Evolutionary conservation across 768 basidiomycete species (phyloP), one percentile per base, ranked within the genome.

Genomic region (Boletus pseudo-olivaceus): DNA sequence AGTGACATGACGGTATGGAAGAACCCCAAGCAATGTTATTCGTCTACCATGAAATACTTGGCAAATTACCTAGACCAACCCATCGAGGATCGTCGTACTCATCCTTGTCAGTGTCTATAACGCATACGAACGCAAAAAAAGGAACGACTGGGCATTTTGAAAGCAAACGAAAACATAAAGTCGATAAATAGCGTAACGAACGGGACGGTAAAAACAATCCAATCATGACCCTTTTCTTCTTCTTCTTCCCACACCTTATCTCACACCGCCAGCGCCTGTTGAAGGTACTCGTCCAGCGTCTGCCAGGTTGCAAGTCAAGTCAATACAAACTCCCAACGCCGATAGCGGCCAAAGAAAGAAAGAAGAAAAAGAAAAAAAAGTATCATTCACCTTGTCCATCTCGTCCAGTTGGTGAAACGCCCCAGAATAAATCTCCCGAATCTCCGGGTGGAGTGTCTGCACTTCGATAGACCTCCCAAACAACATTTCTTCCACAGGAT

Each of bases 331-430:
- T 2, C 33, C 5, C 19, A 2, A n/a, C 4, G 15, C 11, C 3
- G 11, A 17, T 5, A 27, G 7, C 29, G 7, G 4, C 10, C 17
- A 6, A 17, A 26, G 39, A 17, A 43, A 5, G 29, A 29, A 34
- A 10, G 33, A 37, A 1, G 37, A n/a, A 8, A 38, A 12, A 19
- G 17, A 39, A 9, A 41, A 7, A 6, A 23, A 5, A 29, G 3
- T 12, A n/a, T 0, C 8, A 62, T 70, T 15, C 58, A 87, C 90
- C 81, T 85, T 82, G 68, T 93, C 90, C 77, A 88, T 82, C 50
- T 90, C 88, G 45, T 90, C 87, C 58, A 93, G 64, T 57, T 86
- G 81, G 62, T 83, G 85, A 68, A 91, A 86, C 34, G 82, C 78
- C 52, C 77, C 77, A 8, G 79, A 79, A 68, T 87, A 93, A 29